Percentiles rank a stretch among this genome's conserved stretches.
phyloP scores from a whole-genome alignment of 352 stramenopile genomes.

The Phytopythium cucurbitacearum region DNA sequence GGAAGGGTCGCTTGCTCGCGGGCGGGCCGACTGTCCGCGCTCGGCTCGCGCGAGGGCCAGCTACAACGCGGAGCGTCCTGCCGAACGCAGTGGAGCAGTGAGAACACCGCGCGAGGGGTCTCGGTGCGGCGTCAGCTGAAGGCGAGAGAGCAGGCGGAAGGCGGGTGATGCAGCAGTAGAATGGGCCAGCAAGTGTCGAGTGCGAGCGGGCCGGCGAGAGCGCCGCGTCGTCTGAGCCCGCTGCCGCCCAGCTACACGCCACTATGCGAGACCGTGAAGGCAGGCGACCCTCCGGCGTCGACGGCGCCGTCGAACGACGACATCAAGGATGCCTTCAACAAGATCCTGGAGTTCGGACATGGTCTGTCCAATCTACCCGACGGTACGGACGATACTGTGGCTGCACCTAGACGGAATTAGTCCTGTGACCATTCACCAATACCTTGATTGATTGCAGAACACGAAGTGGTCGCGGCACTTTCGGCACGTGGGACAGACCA shows the following conservation, averaged over 20 bases:
- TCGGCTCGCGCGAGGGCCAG: too few species aligned
- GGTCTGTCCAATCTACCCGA: conserved; percentile 49
- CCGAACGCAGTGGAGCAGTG: too few species aligned
- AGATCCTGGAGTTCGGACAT: conserved; percentile 68
- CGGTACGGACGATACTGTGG: conserved; percentile 18
- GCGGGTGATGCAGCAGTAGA: background rate
- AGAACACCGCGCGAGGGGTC: too few species aligned
- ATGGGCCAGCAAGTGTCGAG: conserved; percentile 67
- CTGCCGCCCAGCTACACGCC: conserved; percentile 47
- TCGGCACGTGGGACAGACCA: conserved; percentile 34
- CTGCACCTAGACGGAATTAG: background rate
- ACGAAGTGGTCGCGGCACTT: conserved; percentile 25
- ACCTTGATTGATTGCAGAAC: conserved; percentile 15
- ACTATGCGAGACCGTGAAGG: conserved; percentile 57
- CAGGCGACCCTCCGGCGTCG: conserved; percentile 28
- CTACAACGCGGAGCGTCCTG: too few species aligned
- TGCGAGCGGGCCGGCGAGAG: conserved; percentile 7
- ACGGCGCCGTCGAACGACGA: conserved; percentile 35
- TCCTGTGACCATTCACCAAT: background rate
- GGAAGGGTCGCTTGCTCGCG: too few species aligned
- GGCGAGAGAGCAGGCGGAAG: too few species aligned
- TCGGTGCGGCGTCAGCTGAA: too few species aligned
- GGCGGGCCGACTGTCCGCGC: too few species aligned
- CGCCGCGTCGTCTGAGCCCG: conserved; percentile 15
- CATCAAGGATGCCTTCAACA: conserved; percentile 54